Base-by-base conservation (phyloP, 805 yeast genomes). In the Jamesozyma gamospora region DNA sequence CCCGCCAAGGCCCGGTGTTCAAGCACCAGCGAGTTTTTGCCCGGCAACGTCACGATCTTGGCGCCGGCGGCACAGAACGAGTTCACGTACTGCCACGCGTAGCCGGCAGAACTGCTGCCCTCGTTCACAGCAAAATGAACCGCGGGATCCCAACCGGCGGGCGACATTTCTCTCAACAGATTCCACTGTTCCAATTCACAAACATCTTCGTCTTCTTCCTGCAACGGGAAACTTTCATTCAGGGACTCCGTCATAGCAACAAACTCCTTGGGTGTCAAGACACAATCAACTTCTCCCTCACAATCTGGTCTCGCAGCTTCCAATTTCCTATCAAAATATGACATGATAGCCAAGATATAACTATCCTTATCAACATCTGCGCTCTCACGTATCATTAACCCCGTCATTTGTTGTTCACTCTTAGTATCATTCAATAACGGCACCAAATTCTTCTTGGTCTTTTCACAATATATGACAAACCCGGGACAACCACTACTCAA, bases 361-460 rank as follows among this genome's bases (percentile, higher is more conserved):
- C 87, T 63, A 2, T 71, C 51, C 0, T 64, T 54, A 1, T 55
- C 48, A 11, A 65, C 53, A 3, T 17, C 8, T 5, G 5, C 24
- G 8, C 24, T 6, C 8, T 19, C 28, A 2, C 25, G n/a, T 37
- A 90, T 59, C 17, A 88, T 48, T 15, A 77, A 66, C 0, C 97
- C 97, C 0, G 96, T 85, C 37, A 90, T 81, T 56, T 86, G 96
- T 62, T 90, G 97, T 4, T 97, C 94, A 0, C 95, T 84, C 53
- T 85, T 84, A 32, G 83, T 81, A 28, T 71, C 71, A 11, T 94
- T 75, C 43, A 92, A 55, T 42, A 70, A 66, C 0, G 88, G 82
- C 13, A 87, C 62, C 9, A 92, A 65, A 46, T 82, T 78, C 1
- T 95, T 94, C 56, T 90, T 96, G 0, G 97, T 88, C 66, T 92